A percentile compares a stretch with the other conserved stretches of the same genome.
Evolutionary conservation across 208 protist genomes (phyloP).

Genomic region (Wallacemonas sp.): DNA sequence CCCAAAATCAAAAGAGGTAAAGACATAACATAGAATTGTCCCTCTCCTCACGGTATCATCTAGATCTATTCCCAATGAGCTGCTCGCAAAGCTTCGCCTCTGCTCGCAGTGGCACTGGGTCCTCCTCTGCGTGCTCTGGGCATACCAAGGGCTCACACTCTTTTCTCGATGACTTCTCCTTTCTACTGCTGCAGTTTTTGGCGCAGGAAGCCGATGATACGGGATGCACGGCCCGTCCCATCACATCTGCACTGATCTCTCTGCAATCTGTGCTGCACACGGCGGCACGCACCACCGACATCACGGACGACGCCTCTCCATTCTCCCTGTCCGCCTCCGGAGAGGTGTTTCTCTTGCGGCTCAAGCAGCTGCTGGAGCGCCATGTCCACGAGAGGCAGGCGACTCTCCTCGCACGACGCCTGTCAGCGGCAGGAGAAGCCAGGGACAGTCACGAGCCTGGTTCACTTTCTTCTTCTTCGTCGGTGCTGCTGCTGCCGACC

Average conservation of each 20-base stretch:
- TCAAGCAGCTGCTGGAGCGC: conserved; percentile 35
- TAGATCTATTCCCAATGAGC: neutral
- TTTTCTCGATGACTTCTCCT: conserved; percentile 22
- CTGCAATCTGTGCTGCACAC: conserved; percentile 11
- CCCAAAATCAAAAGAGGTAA: too few species aligned
- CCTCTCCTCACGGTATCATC: too few species aligned
- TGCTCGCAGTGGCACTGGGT: neutral
- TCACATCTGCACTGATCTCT: neutral
- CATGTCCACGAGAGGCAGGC: conserved; percentile 20
- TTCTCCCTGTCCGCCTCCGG: neutral
- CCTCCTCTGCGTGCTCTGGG: neutral
- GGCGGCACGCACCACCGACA: neutral
- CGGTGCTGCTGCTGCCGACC: too few species aligned
- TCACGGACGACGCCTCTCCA: neutral
- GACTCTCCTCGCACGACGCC: neutral
- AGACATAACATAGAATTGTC: too few species aligned
- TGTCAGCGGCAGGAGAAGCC: neutral
- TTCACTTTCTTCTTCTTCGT: too few species aligned
- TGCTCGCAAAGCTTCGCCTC: conserved; percentile 12
- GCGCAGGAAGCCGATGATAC: conserved; percentile 5
- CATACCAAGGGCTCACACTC: neutral
- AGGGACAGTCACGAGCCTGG: too few species aligned
- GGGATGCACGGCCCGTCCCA: too few species aligned
- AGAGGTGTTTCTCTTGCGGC: conserved; percentile 29
- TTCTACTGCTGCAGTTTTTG: conserved; percentile 23